Base-by-base conservation (phyloP, 805 yeast species). In the Huiozyma naganishii region DNA sequence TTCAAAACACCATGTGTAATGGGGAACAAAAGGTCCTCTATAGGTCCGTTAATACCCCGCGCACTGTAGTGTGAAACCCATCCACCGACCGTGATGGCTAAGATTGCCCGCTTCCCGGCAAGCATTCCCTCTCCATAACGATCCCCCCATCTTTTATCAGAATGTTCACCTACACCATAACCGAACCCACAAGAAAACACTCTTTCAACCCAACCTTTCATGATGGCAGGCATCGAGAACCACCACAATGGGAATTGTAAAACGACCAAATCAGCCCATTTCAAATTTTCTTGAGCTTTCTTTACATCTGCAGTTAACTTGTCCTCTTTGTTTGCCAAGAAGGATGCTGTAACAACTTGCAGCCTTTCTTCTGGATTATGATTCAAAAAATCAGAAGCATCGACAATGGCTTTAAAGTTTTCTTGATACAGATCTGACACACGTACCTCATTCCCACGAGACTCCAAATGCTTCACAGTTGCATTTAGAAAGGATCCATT, bases 221-320 rank as follows among this genome's bases (percentile, higher is more conserved):
- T 40, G 32, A 58, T 58, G n/a, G 63, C 61, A 10, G 61, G 64
- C 58, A 59, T 48, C 5, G 47, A 32, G 42, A 45, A 58, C 64
- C 64, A 60, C 64, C 64, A 60, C 2, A 56, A 12, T 13, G 64
- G 63, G 47, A 58, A 58, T 35, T 49, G 56, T 32, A 57, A 50
- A 27, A 60, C 48, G 8, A 59, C 46, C 6, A 45, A n/a, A 41
- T 59, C 64, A 8, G 61, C 60, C 64, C 64, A 60, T 17, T 41
- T 29, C 6, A 57, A 44, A 36, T 60, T 60, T 36, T 55, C 52
- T 37, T 60, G 65, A 40, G 55, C 64, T 4, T 33, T 47, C 27
- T 48, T 35, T 12, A 59, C 63, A 42, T 60, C 65, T 2, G 41
- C 48, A n/a, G 64, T 57, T 29, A 59, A 41, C n/a, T 37, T 29